Base-by-base conservation (phyloP, 2,329 filamentous ascomycete species). In the Plectosphaerella sp. region DNA sequence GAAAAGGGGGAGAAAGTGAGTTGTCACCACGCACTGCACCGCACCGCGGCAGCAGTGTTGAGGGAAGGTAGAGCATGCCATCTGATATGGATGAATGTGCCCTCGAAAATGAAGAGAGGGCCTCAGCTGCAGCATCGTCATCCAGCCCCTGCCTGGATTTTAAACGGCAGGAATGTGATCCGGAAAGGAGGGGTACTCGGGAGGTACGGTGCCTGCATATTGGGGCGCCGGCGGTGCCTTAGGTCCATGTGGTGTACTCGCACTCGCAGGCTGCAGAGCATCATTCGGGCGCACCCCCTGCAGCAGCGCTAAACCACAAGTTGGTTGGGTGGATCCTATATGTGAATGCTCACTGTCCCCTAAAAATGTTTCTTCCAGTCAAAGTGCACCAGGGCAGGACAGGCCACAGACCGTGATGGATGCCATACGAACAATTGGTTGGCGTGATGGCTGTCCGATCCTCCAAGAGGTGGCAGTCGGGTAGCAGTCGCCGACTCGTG, bases 1-100 rank as follows among this genome's bases (percentile, higher is more conserved):
- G 51, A 51, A 42, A 20, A 28, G 28, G 28, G 28, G 28, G 28
- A 33, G 28, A 33, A 33, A 33, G 8, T 33, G 11, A 33, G 28
- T 7, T 33, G 28, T 33, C 28, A 12, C 28, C 8, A 12, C 28
- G 28, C 5, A 22, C 22, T 3, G 22, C 28, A 20, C 10, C 43
- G 37, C 28, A 20, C 10, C 43, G 37, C 52, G 52, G 48, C 46
- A 46, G 48, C 25, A 20, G 36, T 48, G 22, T 46, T 25, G 45
- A 42, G 45, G 39, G 25, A 9, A 10, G 28, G 8, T 3, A 33
- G 28, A 33, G 28, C 28, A 33, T 33, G 28, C 28, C 28, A 33
- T 33, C 28, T 9, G 28, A 33, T 33, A 9, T 10, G 28, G 28
- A 12, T n/a, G 41, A 43, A n/a, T 9, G 37, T 39, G 37, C 4